Evolutionary conservation across 345 rosid species (phyloP).

Genomic region (Lepidium aucheri): DNA sequence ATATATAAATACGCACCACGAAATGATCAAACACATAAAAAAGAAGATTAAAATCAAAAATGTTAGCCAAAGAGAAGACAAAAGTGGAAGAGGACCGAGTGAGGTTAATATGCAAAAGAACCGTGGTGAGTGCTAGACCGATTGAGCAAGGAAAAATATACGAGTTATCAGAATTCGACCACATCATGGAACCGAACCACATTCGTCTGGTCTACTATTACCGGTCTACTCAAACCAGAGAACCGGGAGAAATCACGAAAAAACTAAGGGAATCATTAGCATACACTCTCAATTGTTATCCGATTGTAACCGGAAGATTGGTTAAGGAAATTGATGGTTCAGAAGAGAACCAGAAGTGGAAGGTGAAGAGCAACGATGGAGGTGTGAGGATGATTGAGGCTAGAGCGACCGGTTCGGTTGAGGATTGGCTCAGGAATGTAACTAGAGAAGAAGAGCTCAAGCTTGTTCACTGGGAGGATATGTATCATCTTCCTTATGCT

Average conservation of each 20-base stretch:
- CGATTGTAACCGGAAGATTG: slow-evolving; percentile 49
- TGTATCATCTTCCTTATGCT: slow-evolving; percentile 39
- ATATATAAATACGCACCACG: neutral
- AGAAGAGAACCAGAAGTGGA: slow-evolving; percentile 34
- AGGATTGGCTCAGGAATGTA: slow-evolving; percentile 48
- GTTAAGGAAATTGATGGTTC: slow-evolving; percentile 17
- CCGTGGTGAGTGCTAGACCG: slow-evolving; percentile 60
- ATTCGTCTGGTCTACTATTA: slow-evolving; percentile 49
- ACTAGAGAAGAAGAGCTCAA: slow-evolving; percentile 49
- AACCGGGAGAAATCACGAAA: slow-evolving; percentile 36
- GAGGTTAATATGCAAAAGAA: slow-evolving; percentile 44
- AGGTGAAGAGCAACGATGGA: slow-evolving; percentile 61
- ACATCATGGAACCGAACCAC: slow-evolving; percentile 52
- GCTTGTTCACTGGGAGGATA: slow-evolving; percentile 72
- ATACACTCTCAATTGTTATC: slow-evolving; percentile 39
- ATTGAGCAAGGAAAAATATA: slow-evolving; percentile 33
- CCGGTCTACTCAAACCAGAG: slow-evolving; percentile 6
- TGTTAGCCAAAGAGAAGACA: neutral
- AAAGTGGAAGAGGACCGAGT: slow-evolving; percentile 14
- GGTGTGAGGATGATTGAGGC: slow-evolving; percentile 70
- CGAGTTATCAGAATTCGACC: slow-evolving; percentile 50
- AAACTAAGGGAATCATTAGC: slow-evolving; percentile 46
- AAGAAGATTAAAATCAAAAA: neutral
- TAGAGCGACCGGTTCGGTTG: slow-evolving; percentile 40
- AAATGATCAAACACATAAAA: neutral